Base-by-base conservation (phyloP, 2,329 filamentous ascomycete genomes). In the Colletotrichum sp. region DNA sequence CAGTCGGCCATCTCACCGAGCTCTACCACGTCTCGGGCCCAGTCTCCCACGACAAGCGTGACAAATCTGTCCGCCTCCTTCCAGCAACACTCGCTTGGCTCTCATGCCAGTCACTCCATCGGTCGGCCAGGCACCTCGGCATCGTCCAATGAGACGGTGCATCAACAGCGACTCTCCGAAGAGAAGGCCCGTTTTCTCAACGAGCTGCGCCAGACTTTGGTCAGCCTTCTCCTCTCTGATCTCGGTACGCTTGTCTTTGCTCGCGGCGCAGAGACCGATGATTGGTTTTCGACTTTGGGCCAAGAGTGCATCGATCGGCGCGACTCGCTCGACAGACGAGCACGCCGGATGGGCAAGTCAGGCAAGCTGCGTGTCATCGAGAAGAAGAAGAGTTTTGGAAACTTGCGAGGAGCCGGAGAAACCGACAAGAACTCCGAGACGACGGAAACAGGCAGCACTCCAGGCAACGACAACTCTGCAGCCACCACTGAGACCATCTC, bases 251-350 rank as follows among this genome's bases (percentile, higher is more conserved):
- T 95, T 34, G 93, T 98, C 2, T 97, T 98, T 84, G 92, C 93
- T n/a, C 92, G 91, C 67, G 97, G 97, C 5, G 98, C 96, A 57
- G 97, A 99, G 86, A 99, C 96, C 1, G 97, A 99, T 83, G 89
- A 89, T 5, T 98, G 96, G 94, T 97, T 98, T 79, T 89, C 91
- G 68, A 91, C 91, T 16, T 84, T 96, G 8, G 92, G 92, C 4
- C 90, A 93, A 79, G 88, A 93, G 78, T 93, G 92, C 81, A 92
- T 93, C 68, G 91, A 93, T 52, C 88, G 92, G 30, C 91, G 90
- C 63, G 90, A 93, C 66, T 88, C 89, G 5, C 84, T 90, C 36
- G 88, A 92, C 75, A 85, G 86, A 52, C 87, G 88, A 64, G 86
- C 87, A 67, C 82, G 87, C 76, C 81, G 88, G 75, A 79, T 81